These are phyloP conservation scores for Lachnellula hyalina DNA, from an alignment of 2,329 filamentous ascomycete genomes.

Conservation along the genomic window DNA sequence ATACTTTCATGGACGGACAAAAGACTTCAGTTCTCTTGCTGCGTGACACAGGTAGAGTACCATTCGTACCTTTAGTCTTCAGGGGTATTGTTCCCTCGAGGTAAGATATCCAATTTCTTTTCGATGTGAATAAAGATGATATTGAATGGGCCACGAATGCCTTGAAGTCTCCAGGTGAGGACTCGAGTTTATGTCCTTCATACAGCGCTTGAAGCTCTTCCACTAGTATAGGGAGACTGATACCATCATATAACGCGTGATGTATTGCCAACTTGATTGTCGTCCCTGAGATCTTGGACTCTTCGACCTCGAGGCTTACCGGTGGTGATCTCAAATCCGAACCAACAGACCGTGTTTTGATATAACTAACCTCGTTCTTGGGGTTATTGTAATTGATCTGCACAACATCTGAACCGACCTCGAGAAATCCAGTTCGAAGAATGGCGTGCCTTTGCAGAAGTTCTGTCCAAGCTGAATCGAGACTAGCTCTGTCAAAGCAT, in stretches of 20 bases:
- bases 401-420: constrained; percentile 48
- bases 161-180: constrained; percentile 13
- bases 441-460: constrained; percentile 55
- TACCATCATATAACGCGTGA: constrained; percentile 82
- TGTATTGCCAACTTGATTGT: constrained; percentile 59
- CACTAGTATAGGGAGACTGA: constrained; percentile 66
- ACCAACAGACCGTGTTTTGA: background rate
- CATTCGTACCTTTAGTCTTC: constrained; percentile 30
- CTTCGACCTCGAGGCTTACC: constrained; percentile 21
- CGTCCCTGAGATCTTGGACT: background rate
- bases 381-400: constrained; percentile 53
- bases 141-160: constrained; percentile 37
- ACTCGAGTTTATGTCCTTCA: constrained; percentile 14
- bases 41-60: background rate
- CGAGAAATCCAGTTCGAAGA: constrained; percentile 60
- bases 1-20: constrained; percentile 42
- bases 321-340: constrained; percentile 20
- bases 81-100: constrained; percentile 20
- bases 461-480: constrained; percentile 56
- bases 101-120: constrained; percentile 41
- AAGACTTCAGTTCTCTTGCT: constrained; percentile 36
- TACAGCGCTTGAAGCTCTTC: constrained; percentile 44
- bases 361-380: constrained; percentile 30
- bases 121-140: constrained; percentile 30
- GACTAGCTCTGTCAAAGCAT: constrained; percentile 30